Evolutionary conservation across 2,329 filamentous ascomycete species (phyloP), one percentile per base, ranked within the genome.

Genomic region (Diaporthe sp.): DNA sequence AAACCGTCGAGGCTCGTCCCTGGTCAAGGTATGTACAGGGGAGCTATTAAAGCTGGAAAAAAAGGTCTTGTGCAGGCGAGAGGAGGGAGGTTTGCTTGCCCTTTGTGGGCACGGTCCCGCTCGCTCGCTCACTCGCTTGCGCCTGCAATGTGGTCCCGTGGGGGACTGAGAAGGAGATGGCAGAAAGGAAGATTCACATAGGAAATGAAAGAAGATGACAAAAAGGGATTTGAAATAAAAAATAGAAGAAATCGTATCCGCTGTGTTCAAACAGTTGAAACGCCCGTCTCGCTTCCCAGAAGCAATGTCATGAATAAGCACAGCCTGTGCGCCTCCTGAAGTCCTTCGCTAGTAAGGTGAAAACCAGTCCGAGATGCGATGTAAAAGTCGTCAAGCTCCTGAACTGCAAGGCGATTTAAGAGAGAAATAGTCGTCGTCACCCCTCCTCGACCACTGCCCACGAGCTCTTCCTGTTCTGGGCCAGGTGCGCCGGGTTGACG

Each of bases 391-490:
- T 19, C n/a, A 55, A 34, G 44, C 17, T 49, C 42, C n/a, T 22
- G 4, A n/a, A 19, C 10, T 31, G 17, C 59, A 37, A 42, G 17
- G 51, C 53, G 39, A 72, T 46, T 15, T 34, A 74, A 74, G 42
- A 77, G 42, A n/a, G 59, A 65, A n/a, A 9, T 13, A 17, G 17
- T 4, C 25, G n/a, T 25, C 49, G 34, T 82, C 76, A 87, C 39
- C 81, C 84, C 13, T 84, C 84, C 76, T 91, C 89, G 37, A 91
- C 81, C 51, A 91, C 82, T 46, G 89, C 86, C 74, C 86, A 85
- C 81, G 90, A 88, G 79, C 90, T 91, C 82, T 87, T 88, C 75
- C 88, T 85, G 77, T 88, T 81, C 73, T 84, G 85, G 3, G 81
- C 81, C 49, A 84, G 79, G 62, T 84, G 81, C 37, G 82, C 58